A percentile compares a stretch with the other conserved stretches of the same genome.
phyloP scores from a whole-genome alignment of 2,329 filamentous ascomycete species.

The Calonectria leucothoes region DNA sequence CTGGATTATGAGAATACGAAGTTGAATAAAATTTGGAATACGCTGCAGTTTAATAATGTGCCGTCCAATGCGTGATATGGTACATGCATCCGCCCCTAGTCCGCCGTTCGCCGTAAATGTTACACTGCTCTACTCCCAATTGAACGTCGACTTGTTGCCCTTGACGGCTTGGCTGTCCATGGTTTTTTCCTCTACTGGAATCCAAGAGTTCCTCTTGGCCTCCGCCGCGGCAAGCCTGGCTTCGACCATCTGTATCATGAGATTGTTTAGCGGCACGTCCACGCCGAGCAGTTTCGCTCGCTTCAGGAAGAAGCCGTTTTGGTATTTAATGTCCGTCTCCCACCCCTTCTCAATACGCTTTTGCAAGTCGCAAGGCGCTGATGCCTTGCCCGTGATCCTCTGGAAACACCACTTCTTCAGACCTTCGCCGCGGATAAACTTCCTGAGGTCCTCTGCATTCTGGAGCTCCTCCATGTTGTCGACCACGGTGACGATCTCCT shows the following conservation, averaged over 20 bases:
- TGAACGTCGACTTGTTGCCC: not conserved
- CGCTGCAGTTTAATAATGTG: not conserved
- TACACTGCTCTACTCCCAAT: not conserved
- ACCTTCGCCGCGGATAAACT: constrained; percentile 68
- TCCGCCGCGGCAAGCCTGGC: constrained; percentile 65
- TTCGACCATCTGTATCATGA: constrained; percentile 78
- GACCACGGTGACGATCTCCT: constrained; percentile 81
- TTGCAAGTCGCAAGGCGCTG: constrained; percentile 72
- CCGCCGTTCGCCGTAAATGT: constrained; percentile 2
- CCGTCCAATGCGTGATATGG: not conserved
- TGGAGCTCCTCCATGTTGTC: constrained; percentile 79
- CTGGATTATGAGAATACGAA: not conserved
- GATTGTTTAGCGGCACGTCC: constrained; percentile 77
- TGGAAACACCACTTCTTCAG: constrained; percentile 69
- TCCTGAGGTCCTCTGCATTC: constrained; percentile 66
- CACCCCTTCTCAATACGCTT: constrained; percentile 70
- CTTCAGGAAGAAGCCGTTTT: constrained; percentile 88
- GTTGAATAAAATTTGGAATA: not conserved
- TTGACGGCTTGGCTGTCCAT: constrained; percentile 6
- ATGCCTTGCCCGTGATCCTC: constrained; percentile 56
- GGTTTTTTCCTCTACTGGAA: constrained; percentile 52
- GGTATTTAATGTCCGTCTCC: constrained; percentile 81
- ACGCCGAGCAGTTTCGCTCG: constrained; percentile 80
- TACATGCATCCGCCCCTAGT: not conserved
- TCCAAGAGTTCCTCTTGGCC: constrained; percentile 45